Evolutionary conservation across 768 basidiomycete species (phyloP).

Genomic region (Scleroderma citrinum): DNA sequence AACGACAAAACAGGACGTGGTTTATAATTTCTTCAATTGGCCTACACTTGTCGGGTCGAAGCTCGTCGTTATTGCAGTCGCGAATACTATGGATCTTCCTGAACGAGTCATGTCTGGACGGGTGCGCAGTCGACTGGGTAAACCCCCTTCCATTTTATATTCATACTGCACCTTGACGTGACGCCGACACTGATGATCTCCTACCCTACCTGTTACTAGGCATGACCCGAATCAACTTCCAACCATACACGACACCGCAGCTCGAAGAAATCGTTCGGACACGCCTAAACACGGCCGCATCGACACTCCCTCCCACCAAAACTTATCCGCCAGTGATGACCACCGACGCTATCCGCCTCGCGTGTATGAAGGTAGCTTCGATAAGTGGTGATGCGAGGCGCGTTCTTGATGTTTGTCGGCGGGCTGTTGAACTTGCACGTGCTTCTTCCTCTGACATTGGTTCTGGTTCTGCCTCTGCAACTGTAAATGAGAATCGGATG

Average conservation of each 20-base stretch:
- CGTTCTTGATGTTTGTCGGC: constrained; percentile 90
- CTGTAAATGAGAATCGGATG: no score
- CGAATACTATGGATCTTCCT: constrained; percentile 97
- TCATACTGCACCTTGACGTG: no score
- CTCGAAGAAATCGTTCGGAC: constrained; percentile 84
- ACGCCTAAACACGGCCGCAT: constrained; percentile 56
- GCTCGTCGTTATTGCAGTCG: constrained; percentile 92
- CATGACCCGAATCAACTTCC: constrained; percentile 88
- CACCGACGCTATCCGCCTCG: constrained; percentile 75
- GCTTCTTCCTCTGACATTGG: constrained; percentile 12
- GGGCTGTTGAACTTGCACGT: constrained; percentile 77
- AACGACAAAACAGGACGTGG: constrained; percentile 94
- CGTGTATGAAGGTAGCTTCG: constrained; percentile 68
- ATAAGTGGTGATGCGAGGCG: constrained; percentile 94
- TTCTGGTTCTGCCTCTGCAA: no score
- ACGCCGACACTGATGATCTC: background rate
- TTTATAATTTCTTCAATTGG: constrained; percentile 99
- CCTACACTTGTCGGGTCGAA: constrained; percentile 85
- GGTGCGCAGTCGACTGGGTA: constrained; percentile 87
- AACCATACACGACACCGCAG: constrained; percentile 75
- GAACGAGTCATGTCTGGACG: constrained; percentile 90
- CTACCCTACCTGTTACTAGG: constrained; percentile 38
- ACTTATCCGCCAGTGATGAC: constrained; percentile 43
- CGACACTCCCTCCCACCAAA: constrained; percentile 37
- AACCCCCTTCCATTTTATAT: no score